Evolutionary conservation across 192 early-diverging fungal species (phyloP).

Genomic region (Allomyces macrogynus): DNA sequence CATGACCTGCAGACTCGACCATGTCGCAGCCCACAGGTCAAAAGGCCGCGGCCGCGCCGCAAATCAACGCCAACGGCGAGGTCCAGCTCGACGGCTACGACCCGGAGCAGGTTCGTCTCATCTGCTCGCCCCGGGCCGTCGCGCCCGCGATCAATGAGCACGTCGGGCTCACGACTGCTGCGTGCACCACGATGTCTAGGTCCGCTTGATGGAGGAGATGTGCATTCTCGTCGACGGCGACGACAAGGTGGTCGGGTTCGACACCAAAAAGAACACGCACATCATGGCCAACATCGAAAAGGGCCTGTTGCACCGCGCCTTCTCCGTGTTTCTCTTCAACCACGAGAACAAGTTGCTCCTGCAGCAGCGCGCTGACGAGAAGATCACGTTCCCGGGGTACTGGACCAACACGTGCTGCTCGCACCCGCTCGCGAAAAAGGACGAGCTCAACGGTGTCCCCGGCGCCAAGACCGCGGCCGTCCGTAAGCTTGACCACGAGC

Average conservation of each 20-base stretch:
- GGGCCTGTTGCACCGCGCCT: slow-evolving; percentile 84
- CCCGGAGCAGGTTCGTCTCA: too few relatives aligned
- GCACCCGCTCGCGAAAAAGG: slow-evolving; percentile 58
- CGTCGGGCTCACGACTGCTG: slow-evolving; percentile 19
- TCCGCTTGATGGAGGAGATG: slow-evolving; percentile 91
- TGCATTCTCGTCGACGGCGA: slow-evolving; percentile 82
- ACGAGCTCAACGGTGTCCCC: too few relatives aligned
- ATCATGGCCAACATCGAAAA: slow-evolving; percentile 82
- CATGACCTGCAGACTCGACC: too few relatives aligned
- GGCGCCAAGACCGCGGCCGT: slow-evolving; percentile 63
- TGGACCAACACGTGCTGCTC: slow-evolving; percentile 99
- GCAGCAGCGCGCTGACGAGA: slow-evolving; percentile 86
- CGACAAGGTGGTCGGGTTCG: slow-evolving; percentile 64
- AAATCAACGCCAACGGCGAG: too few relatives aligned
- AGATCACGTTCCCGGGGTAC: slow-evolving; percentile 93
- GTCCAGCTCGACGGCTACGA: too few relatives aligned
- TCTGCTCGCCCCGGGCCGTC: too few relatives aligned
- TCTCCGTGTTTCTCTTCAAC: slow-evolving; percentile 91
- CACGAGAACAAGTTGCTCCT: slow-evolving; percentile 62
- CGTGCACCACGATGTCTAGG: slow-evolving; percentile 58
- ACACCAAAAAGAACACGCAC: slow-evolving; percentile 26
- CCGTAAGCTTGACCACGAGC: slow-evolving; percentile 86
- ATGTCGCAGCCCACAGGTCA: too few relatives aligned
- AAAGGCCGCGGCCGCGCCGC: too few relatives aligned
- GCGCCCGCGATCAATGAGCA: too few relatives aligned